Evolutionary conservation across 805 yeast genomes (phyloP), one percentile per base, ranked within the genome.

Genomic region (Metschnikowia amazonensis): DNA sequence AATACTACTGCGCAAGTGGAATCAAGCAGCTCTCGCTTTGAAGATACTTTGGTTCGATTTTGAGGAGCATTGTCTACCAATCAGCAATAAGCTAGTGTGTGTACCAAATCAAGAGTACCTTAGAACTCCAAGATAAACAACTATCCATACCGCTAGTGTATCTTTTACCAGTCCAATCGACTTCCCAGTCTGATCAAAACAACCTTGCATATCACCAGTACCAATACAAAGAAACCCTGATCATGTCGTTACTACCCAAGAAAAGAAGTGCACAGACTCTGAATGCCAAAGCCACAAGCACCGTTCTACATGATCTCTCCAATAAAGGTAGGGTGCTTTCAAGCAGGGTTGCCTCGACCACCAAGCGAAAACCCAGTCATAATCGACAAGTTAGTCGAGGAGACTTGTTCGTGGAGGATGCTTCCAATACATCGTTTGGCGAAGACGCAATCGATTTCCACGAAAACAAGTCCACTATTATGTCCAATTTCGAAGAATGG

Each of bases 401-500:
- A 8, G 59, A 53, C 32, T 46, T 55, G 50, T 55, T 55, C 41
- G 55, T 53, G 21, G 49, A 47, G 23, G 53, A 46, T 16, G 54
- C 51, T 11, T 13, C 25, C 30, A 52, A 55, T 33, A 36, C 52
- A 14, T 48, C 55, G 25, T 50, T 55, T 36, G 58, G 53, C 10
- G 75, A 70, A 34, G 68, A 66, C 38, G 72, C 70, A 45, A 70
- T 71, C 40, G 66, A 65, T 44, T 71, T 71, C 50, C 68, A 69
- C 47, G 72, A 68, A 40, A 71, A 71, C 55, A 66, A 57, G 45
- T 66, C 69, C 46, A 70, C 75, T 16, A 70, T 71, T 47, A 55
- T 71, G 52, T 63, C 71, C 30, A 70, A 53, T 21, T 74, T 73
- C 54, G 77, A 74, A 53, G 77, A 72, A 53, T 74, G 79, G 79